Base-by-base conservation (phyloP, 352 stramenopile species). In the Pythium phragmiticola region DNA sequence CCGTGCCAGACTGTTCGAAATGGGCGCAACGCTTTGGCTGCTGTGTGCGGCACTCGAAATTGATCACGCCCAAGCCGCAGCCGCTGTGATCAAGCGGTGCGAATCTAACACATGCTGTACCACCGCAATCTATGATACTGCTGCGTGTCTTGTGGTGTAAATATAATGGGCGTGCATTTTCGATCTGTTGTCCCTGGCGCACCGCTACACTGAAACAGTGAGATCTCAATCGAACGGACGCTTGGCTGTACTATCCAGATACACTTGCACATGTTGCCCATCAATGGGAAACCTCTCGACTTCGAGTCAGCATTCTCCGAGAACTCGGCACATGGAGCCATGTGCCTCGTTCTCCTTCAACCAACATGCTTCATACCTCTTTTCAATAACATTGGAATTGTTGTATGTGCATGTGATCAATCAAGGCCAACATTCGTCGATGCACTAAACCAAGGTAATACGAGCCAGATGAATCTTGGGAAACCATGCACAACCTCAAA, bases 21-120 rank as follows among this genome's bases (percentile, higher is more conserved):
- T 81, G 75, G 73, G 73, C 75, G 3, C 75, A 83, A 64, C 70
- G 73, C 7, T 70, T 74, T 50, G 75, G 73, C 4, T 80, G 67
- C 55, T 84, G 75, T 19, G 70, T 80, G 26, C 70, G 70, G 42
- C 75, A 83, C 46, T 78, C 72, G 16, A 82, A 80, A 66, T 34
- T 60, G 1, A 41, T 64, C 26, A 52, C 42, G 28, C 47, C 53
- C 45, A 58, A 47, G 61, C 45, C 59, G 17, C 50, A 41, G 6
- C 13, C 60, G 21, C 36, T 56, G n/a, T 48, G 34, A 47, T 42
- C 37, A 30, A 42, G 37, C 37, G 37, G 9, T 12, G 6, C 14
- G 37, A 42, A 9, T 11, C 3, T 12, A 2, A 42, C 7, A 42
- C 9, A 42, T 30, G 26, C 37, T 42, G 37, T 41, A 41, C 36